Conservation (phyloP, 2,329 filamentous ascomycete genomes). For the Biscogniauxia marginata region DNA sequence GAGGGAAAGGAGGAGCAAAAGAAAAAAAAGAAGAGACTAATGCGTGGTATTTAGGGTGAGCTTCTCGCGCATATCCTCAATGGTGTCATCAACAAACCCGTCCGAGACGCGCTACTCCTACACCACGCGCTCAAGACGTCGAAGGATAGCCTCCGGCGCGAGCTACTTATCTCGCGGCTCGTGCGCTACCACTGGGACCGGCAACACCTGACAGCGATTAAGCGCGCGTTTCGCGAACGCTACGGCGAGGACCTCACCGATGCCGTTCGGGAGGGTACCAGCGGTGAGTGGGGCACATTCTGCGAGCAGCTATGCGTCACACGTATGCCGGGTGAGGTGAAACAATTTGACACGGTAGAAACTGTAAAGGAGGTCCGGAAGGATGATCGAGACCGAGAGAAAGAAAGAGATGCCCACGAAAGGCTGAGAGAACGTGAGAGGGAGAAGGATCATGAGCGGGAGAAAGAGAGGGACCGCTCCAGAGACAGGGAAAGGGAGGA, state of each 20-base stretch:
- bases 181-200: slow-evolving; percentile 93
- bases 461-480: slow-evolving; percentile 7
- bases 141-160: slow-evolving; percentile 71
- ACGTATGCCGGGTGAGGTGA: slow-evolving; percentile 59
- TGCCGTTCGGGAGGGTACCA: slow-evolving; percentile 74
- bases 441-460: slow-evolving; percentile 12
- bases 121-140: slow-evolving; percentile 83
- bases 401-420: slow-evolving; percentile 13
- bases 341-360: slow-evolving; percentile 46
- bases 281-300: slow-evolving; percentile 74
- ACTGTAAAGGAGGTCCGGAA: slow-evolving; percentile 20
- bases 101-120: slow-evolving; percentile 86
- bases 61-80: slow-evolving; percentile 93
- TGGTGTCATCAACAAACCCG: slow-evolving; percentile 91
- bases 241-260: slow-evolving; percentile 74
- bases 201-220: slow-evolving; percentile 74
- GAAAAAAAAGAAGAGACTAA: slow-evolving; percentile 6
- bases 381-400: slow-evolving; percentile 13
- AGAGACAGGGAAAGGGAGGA: slow-evolving; percentile 11
- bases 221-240: slow-evolving; percentile 74
- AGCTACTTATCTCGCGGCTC: slow-evolving; percentile 82
- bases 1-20: slow-evolving; percentile 5
- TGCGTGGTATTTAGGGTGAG: slow-evolving; percentile 67
- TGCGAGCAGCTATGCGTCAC: slow-evolving; percentile 68
- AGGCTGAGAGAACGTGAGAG: slow-evolving; percentile 12